Base-by-base conservation (phyloP, 257 asterid genomes). In the Solanum dulcamara region DNA sequence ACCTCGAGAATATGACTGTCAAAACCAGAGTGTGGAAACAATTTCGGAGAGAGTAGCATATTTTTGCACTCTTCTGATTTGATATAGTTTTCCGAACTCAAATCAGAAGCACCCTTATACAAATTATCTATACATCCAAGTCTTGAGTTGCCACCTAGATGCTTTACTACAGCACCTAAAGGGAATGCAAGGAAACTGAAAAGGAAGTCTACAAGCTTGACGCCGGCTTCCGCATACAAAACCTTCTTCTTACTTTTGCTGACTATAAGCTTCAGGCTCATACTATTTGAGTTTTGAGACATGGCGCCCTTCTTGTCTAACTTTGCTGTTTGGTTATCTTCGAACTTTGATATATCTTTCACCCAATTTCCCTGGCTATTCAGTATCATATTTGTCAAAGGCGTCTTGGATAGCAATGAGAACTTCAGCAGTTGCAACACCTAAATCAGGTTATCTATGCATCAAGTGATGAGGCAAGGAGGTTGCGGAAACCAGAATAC, bases 241-340 rank as follows among this genome's bases (percentile, higher is more conserved):
- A 57, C 4, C 12, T 60, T 82, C 44, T 82, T 26, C 53, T 82
- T 26, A 82, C 37, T 55, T 82, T 82, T 82, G 53, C 85, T 60
- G 10, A 82, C 72, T 82, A 82, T 60, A 60, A 82, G 85, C 77
- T 82, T 82, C 85, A 82, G n/a, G 85, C 38, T 82, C 85, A 82
- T 60, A 82, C 28, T 44, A 75, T 44, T 82, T 82, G 55, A 13
- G 77, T 60, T 82, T 37, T 82, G 74, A 33, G 85, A 8, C 13
- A 22, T 24, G 71, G 13, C n/a, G n/a, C n/a, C 5, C 22, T 82
- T 59, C 85, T 82, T 82, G 55, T 82, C 57, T 7, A 17, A 82
- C 37, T 82, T 82, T 48, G 37, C 77, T 7, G 38, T 64, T 59
- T 10, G 55, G 44, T 20, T 13, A 60, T 38, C 13, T 60, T 82